These are phyloP conservation scores for Ruellia speciosa DNA, from an alignment of 305 asterid genomes.

Conservation along the genomic window DNA sequence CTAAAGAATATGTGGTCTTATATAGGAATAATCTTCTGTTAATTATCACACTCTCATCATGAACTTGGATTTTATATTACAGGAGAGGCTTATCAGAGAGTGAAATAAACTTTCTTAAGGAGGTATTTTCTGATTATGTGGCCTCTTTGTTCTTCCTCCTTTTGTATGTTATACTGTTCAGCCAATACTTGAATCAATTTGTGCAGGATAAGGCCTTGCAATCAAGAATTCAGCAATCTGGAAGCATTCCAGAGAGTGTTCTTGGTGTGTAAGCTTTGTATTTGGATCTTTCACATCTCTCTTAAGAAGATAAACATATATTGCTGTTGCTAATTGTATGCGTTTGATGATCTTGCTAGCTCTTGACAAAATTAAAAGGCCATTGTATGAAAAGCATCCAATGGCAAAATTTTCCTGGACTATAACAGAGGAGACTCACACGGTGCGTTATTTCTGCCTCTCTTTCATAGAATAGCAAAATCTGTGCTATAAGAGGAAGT, in stretches of 20 bases:
- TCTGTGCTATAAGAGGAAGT: conserved; percentile 5
- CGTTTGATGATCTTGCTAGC: conserved; percentile 40
- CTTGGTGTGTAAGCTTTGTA: conserved; percentile 51
- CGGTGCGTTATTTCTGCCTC: conserved; percentile 46
- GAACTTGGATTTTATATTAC: conserved; percentile 30
- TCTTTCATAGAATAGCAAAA: too few relatives aligned
- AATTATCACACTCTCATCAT: conserved; percentile 15
- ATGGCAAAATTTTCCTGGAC: conserved; percentile 98
- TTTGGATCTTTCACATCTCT: conserved; percentile 12
- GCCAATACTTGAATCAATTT: conserved; percentile 15
- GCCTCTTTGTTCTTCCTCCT: not conserved
- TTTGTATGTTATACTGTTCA: conserved; percentile 3
- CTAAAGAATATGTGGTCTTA: not conserved
- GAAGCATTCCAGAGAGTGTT: conserved; percentile 60
- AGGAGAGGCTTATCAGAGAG: conserved; percentile 93
- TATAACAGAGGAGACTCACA: conserved; percentile 71
- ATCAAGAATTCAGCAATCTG: conserved; percentile 71
- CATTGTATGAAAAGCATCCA: conserved; percentile 89
- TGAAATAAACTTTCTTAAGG: conserved; percentile 69
- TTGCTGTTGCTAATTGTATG: conserved; percentile 19
- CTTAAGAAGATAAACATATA: conserved; percentile 14
- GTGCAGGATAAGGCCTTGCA: conserved; percentile 81
- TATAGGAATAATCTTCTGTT: conserved; percentile 7
- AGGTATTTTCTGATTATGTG: conserved; percentile 42
- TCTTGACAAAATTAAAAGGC: conserved; percentile 71